Evolutionary conservation across 768 basidiomycete species (phyloP), one percentile per base, ranked within the genome.

Genomic region (Trametes cinnabarina): DNA sequence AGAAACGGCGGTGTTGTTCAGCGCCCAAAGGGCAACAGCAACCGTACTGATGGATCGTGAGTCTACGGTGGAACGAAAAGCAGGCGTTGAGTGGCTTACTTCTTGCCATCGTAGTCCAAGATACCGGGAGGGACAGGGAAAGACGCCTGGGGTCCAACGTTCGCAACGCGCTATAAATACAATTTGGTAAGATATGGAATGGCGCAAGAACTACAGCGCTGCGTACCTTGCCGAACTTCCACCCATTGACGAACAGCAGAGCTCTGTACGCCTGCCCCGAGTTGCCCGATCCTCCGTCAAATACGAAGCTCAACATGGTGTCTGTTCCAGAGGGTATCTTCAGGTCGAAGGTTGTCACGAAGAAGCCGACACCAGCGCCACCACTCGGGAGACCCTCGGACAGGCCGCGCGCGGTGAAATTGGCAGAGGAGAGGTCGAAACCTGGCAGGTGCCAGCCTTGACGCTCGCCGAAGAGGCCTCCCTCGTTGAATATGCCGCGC

Each of bases 51-150:
- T 15, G 3, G 32, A 17, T 1, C 19, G 47, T 49, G 1, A 49
- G 47, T 5, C 2, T 35, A 3, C 15, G 8, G 9, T 19, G n/a
- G 4, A 4, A 19, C 22, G 20, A 26, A 4, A 23, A 22, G 22
- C 39, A 41, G n/a, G 11, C 8, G n/a, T 7, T 14, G 4, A 9
- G 14, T 26, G 35, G 68, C 82, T 62, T 67, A 90, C 89, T 91
- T 92, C 61, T 72, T 71, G 35, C 90, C 91, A 30, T 76, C 76
- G 63, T 88, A 90, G 65, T 92, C 73, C 48, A 93, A 68, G 37
- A 93, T 90, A 2, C 92, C 92, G 68, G 88, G 81, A 43, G 88
- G 91, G 6, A 93, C 89, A 1, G 91, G 90, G 81, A 92, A 93
- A 64, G 84, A 87, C 47, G 79, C 73, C 69, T 93, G 90, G 19